Conservation (phyloP, 2,329 filamentous ascomycete species). For the Beauveria asiatica region DNA sequence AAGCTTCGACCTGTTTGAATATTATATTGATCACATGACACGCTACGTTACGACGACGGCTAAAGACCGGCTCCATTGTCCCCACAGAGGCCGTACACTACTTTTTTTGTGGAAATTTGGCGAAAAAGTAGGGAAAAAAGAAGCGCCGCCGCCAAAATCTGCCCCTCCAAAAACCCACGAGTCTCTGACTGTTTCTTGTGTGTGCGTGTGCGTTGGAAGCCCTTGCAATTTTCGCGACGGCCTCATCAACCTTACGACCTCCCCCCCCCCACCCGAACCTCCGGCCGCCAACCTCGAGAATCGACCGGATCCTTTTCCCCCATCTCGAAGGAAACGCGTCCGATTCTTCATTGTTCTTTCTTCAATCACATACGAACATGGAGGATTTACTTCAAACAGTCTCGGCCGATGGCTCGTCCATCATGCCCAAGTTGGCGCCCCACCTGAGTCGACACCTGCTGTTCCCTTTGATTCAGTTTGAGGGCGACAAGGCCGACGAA, state of each 20-base stretch:
- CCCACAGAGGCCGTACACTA: constrained; percentile 24
- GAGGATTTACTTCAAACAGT: constrained; percentile 42
- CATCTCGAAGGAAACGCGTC: not conserved
- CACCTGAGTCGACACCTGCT: constrained; percentile 94
- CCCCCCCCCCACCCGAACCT: not conserved
- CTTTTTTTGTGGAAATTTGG: constrained; percentile 24
- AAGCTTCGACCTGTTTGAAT: constrained; percentile 14
- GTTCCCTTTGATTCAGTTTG: constrained; percentile 92
- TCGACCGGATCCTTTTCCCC: not conserved
- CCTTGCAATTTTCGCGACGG: constrained; percentile 16
- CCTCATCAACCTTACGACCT: not conserved
- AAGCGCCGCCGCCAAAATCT: constrained; percentile 20
- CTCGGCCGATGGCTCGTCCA: constrained; percentile 60
- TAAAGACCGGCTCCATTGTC: constrained; percentile 23
- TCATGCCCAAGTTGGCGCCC: constrained; percentile 81
- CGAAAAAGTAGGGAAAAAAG: constrained; percentile 30
- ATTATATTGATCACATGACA: constrained; percentile 31
- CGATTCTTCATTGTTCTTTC: constrained; percentile 11
- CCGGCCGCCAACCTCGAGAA: constrained; percentile 2
- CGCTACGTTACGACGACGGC: constrained; percentile 16
- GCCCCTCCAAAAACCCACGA: constrained; percentile 27
- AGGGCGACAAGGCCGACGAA: constrained; percentile 73
- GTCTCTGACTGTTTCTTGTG: not conserved
- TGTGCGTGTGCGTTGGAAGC: constrained; percentile 13
- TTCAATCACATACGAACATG: constrained; percentile 24